Evolutionary conservation across 768 basidiomycete species (phyloP), one percentile per base, ranked within the genome.

Genomic region (Leucosporidium scottii): DNA sequence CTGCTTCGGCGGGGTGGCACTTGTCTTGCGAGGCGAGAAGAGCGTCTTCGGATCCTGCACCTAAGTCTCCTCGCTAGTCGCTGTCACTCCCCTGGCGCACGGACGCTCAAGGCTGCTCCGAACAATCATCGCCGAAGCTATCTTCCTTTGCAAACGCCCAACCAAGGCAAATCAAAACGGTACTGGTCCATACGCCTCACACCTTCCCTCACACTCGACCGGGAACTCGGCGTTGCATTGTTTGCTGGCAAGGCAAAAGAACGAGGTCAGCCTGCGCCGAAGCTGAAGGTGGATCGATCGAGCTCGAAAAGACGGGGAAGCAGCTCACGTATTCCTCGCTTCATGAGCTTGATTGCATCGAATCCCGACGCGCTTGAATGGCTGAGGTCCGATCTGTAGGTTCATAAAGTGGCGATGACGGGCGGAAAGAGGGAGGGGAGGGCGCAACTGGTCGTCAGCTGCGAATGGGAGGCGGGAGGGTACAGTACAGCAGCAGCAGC

Each of bases 161-260:
- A 4, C 34, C 34, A 5, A 4, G 7, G 28, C 25, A 13, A 18
- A 4, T 59, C 36, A 59, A 25, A 48, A 59, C 25, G 59, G 59
- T 3, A 59, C 17, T 4, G 59, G 59, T 17, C 44, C 59, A 12
- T 47, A 59, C 44, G 59, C 59, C n/a, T 44, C 36, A 31, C 59
- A 59, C 15, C n/a, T 59, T 15, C 44, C 59, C 59, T 59, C 59
- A n/a, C 59, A 59, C 27, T 59, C 59, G 7, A 4, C 58, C 17
- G 59, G 39, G 44, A 59, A 59, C n/a, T 20, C 27, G 44, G 10
- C 13, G 44, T 59, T 59, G 59, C 59, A 59, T 23, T 59, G 39
- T 17, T 25, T 17, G n/a, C 59, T 59, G 44, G 28, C 25, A 27
- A 20, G 15, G 23, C 59, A 10, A 10, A 59, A 17, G 3, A 21